Evolutionary conservation across 495 filamentous ascomycete genomes (phyloP).

Genomic region (Lepraria neglecta): DNA sequence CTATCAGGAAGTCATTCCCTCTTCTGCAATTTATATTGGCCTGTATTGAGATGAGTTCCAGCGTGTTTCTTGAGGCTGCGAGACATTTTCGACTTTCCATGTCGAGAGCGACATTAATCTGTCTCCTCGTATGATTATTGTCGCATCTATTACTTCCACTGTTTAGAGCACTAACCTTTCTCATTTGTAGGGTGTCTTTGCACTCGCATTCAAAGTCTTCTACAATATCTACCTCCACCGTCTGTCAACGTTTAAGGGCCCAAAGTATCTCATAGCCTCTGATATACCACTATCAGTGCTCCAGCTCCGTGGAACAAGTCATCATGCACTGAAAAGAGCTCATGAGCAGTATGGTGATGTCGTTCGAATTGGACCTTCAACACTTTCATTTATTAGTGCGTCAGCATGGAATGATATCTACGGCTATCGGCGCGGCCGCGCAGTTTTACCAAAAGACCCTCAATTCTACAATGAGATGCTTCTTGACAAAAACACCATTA

Average conservation of each 20-base stretch:
- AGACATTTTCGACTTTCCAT: too few species aligned
- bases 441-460: conserved; percentile 10
- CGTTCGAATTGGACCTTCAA: conserved; percentile 46
- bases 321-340: conserved; percentile 12
- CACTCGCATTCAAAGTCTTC: not conserved
- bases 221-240: conserved; percentile 34
- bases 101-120: too few species aligned
- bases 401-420: conserved; percentile 21
- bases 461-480: conserved; percentile 7
- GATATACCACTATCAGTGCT: conserved; percentile 5
- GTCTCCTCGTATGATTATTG: too few species aligned
- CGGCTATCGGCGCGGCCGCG: not conserved
- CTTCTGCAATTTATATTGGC: too few species aligned
- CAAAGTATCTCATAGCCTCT: conserved; percentile 11
- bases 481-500: conserved; percentile 19
- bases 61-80: too few species aligned
- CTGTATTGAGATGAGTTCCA: too few species aligned
- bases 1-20: too few species aligned
- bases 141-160: too few species aligned
- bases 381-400: conserved; percentile 28
- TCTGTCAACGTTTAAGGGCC: conserved; percentile 27
- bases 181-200: not conserved
- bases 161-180: not conserved
- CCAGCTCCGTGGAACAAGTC: conserved; percentile 7
- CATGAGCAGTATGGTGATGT: conserved; percentile 43